A percentile compares a stretch with the other conserved stretches of the same genome.
These are phyloP conservation scores for Monotropa hypopitys DNA, from an alignment of 179 eudicot genomes.

Conservation along the genomic window DNA sequence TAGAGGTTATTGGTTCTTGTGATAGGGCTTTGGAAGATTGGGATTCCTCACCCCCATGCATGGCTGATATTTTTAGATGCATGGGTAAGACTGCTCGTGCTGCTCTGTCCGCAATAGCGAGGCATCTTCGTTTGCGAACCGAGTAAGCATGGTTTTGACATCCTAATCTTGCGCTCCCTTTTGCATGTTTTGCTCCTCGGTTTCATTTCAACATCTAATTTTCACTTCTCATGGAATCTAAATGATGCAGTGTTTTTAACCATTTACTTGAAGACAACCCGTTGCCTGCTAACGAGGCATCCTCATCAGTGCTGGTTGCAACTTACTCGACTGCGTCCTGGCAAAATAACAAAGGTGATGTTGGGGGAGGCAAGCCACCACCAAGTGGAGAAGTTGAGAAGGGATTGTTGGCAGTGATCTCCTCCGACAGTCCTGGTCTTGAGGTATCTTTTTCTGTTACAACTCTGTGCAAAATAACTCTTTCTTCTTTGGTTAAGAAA, in stretches of 20 bases:
- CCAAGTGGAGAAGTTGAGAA: slow-evolving; percentile 58
- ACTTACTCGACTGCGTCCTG: slow-evolving; percentile 38
- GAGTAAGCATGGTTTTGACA: slow-evolving; percentile 45
- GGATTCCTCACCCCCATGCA: slow-evolving; percentile 83
- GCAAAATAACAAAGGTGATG: slow-evolving; percentile 53
- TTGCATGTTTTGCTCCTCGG: not conserved
- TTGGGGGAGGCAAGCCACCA: slow-evolving; percentile 47
- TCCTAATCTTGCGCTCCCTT: not conserved
- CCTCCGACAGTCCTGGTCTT: slow-evolving; percentile 70
- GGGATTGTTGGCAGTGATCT: slow-evolving; percentile 59
- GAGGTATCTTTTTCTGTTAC: slow-evolving; percentile 36
- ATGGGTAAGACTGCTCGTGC: slow-evolving; percentile 84
- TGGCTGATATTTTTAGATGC: slow-evolving; percentile 76
- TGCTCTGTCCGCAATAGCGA: slow-evolving; percentile 68
- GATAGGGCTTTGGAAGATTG: slow-evolving; percentile 71
- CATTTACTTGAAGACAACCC: slow-evolving; percentile 82
- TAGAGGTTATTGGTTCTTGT: not conserved
- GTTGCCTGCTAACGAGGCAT: slow-evolving; percentile 57
- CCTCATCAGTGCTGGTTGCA: slow-evolving; percentile 80
- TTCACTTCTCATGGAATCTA: not conserved
- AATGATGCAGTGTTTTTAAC: slow-evolving; percentile 54
- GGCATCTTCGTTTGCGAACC: slow-evolving; percentile 77
- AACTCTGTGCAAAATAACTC: not conserved
- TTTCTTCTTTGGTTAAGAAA: not conserved
- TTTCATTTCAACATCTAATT: not conserved